Percentiles rank a stretch among this genome's conserved stretches.
Evolutionary conservation across 2,329 filamentous ascomycete species (phyloP).

Genomic region (Ophiosphaerella narmari): DNA sequence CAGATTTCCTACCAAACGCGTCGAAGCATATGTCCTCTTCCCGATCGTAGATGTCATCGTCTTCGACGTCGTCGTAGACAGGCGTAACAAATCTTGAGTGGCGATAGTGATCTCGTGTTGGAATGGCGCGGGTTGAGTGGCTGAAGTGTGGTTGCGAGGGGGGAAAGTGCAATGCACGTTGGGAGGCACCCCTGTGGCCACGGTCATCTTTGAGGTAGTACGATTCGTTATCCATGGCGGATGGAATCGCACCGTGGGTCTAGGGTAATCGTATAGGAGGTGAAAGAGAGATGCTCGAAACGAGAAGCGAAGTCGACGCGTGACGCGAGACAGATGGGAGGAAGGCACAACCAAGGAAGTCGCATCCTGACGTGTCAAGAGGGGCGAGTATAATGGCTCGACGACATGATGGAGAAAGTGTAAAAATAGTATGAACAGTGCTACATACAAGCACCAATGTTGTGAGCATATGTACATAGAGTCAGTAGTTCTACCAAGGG

Average conservation of each 20-base stretch:
- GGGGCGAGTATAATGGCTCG: neutral
- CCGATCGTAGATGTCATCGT: conserved; percentile 24
- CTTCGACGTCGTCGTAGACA: conserved; percentile 28
- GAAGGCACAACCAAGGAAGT: conserved; percentile 31
- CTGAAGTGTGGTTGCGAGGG: conserved; percentile 19
- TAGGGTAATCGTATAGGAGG: neutral
- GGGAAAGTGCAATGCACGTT: conserved; percentile 13
- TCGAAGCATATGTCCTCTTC: conserved; percentile 44
- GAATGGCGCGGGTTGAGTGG: conserved; percentile 7
- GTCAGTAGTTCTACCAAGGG: neutral
- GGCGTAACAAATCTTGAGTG: conserved; percentile 6
- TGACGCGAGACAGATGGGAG: conserved; percentile 6
- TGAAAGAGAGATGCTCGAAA: neutral
- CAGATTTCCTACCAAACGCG: conserved; percentile 52
- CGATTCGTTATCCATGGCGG: conserved; percentile 23
- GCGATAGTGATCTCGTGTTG: conserved; percentile 33
- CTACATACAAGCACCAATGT: neutral
- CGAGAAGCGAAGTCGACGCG: neutral
- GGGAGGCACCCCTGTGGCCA: conserved; percentile 6
- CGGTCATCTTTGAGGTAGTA: conserved; percentile 13
- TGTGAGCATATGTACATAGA: conserved; percentile 1
- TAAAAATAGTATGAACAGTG: no score
- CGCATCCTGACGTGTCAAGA: conserved; percentile 12
- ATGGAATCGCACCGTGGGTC: neutral
- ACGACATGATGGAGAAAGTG: neutral